These are phyloP conservation scores for Myxozyma melibiosi DNA, from an alignment of 805 yeast genomes.

Conservation along the genomic window DNA sequence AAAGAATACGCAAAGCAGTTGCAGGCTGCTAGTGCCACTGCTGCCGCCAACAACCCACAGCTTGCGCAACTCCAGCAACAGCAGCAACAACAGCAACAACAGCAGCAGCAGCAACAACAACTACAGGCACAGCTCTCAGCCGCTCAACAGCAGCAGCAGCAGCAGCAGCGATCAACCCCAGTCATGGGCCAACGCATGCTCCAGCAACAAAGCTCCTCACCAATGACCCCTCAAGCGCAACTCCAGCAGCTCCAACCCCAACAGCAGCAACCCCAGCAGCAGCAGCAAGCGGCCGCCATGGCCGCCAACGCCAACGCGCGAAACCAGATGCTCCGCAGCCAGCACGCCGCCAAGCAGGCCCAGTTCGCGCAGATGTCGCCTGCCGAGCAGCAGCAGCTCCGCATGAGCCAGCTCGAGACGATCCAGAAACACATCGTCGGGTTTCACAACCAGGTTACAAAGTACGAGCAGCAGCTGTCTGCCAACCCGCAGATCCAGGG, in stretches of 20 bases:
- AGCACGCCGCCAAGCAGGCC: slow-evolving; percentile 19
- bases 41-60: slow-evolving; percentile 5
- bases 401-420: slow-evolving; percentile 20
- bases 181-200: slow-evolving; percentile 11
- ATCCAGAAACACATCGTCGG: slow-evolving; percentile 15
- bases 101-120: slow-evolving; percentile 15
- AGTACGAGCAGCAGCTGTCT: slow-evolving; percentile 20
- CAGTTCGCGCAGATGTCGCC: slow-evolving; percentile 27
- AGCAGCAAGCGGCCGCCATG: neutral
- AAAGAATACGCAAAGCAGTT: slow-evolving; percentile 25
- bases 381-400: slow-evolving; percentile 27
- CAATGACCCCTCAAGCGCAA: slow-evolving; percentile 5
- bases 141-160: slow-evolving; percentile 2
- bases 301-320: slow-evolving; percentile 8
- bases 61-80: slow-evolving; percentile 9
- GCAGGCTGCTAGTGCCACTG: slow-evolving; percentile 1
- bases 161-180: slow-evolving; percentile 18
- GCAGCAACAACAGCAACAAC: slow-evolving; percentile 14
- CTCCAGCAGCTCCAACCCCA: slow-evolving; percentile 22
- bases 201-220: slow-evolving; percentile 6
- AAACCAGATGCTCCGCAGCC: slow-evolving; percentile 15
- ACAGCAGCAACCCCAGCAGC: slow-evolving; percentile 11
- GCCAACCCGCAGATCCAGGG: slow-evolving; percentile 20
- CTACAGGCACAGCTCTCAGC: slow-evolving; percentile 10
- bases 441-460: slow-evolving; percentile 22